These are phyloP conservation scores for Crucihimalaya himalaica DNA, from an alignment of 345 rosid species.

Conservation along the genomic window DNA sequence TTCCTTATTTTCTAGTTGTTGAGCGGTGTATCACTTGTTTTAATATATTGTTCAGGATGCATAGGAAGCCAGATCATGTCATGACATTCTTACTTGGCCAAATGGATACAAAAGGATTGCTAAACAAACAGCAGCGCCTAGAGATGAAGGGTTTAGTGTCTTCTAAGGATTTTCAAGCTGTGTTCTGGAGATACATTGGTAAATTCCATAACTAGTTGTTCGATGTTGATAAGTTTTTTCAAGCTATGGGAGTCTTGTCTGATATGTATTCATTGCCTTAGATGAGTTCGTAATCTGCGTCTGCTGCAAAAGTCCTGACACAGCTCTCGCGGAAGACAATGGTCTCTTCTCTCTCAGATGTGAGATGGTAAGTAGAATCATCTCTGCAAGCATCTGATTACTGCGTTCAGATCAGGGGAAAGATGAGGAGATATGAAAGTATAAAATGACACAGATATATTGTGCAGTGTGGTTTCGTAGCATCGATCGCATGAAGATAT, in stretches of 20 bases:
- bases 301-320: slow-evolving; percentile 58
- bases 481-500: neutral
- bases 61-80: slow-evolving; percentile 52
- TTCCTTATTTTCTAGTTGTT: neutral
- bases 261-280: slow-evolving; percentile 29
- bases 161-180: slow-evolving; percentile 47
- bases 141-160: slow-evolving; percentile 50
- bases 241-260: slow-evolving; percentile 3
- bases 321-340: slow-evolving; percentile 46
- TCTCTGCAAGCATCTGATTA: neutral
- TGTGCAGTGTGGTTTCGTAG: slow-evolving; percentile 39
- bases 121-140: slow-evolving; percentile 50
- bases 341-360: slow-evolving; percentile 50
- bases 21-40: slow-evolving; percentile 1
- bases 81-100: slow-evolving; percentile 50
- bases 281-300: slow-evolving; percentile 52
- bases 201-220: slow-evolving; percentile 7
- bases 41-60: slow-evolving; percentile 42
- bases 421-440: neutral
- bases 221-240: neutral
- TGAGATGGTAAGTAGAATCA: slow-evolving; percentile 45
- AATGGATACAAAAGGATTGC: slow-evolving; percentile 50
- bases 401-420: slow-evolving; percentile 1
- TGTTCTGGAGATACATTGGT: slow-evolving; percentile 48
- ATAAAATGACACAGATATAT: neutral